Base-by-base conservation (phyloP, 768 basidiomycete genomes). In the Sporobolomyces roseus region DNA sequence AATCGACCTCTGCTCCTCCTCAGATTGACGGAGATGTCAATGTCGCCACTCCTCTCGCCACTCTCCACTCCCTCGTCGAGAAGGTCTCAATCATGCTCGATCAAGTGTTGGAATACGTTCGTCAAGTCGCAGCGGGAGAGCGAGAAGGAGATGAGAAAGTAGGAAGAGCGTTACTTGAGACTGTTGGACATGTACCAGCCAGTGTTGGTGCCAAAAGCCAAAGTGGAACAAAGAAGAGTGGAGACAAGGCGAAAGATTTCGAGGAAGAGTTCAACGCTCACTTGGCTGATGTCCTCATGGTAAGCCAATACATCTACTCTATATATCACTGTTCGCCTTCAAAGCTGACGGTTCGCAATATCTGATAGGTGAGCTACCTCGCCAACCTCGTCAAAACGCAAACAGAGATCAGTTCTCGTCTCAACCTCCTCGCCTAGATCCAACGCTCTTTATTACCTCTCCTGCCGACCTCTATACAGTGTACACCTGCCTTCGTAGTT, bases 371-470 rank as follows among this genome's bases (percentile, higher is more conserved):
- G 65, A 89, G 90, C 62, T 98, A 97, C 80, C 83, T 98, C 74
- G 89, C 91, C 30, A 94, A 91, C 78, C 84, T 98, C 74, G 88
- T 96, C 66, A 86, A 92, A 74, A 87, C 91, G 63, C 93, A 98
- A 81, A 89, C 90, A 55, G 93, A 97, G 45, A 50, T 72, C 49
- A 54, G 51, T 27, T 61, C 59, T 13, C 65, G 65, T 23, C 52
- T 66, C 46, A 61, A 61, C 65, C 51, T 61, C 5, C 51, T 53
- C 25, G 58, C 61, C 5, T 61, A 61, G n/a, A n/a, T n/a, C n/a
- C n/a, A n/a, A n/a, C n/a, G n/a, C n/a, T n/a, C n/a, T n/a, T n/a
- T n/a, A n/a, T n/a, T n/a, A n/a, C n/a, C n/a, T n/a, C n/a, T n/a
- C n/a, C n/a, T n/a, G n/a, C n/a, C n/a, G n/a, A n/a, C n/a, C n/a